These are phyloP conservation scores for Colletotrichum horii DNA, from an alignment of 2,329 filamentous ascomycete species.

Conservation along the genomic window DNA sequence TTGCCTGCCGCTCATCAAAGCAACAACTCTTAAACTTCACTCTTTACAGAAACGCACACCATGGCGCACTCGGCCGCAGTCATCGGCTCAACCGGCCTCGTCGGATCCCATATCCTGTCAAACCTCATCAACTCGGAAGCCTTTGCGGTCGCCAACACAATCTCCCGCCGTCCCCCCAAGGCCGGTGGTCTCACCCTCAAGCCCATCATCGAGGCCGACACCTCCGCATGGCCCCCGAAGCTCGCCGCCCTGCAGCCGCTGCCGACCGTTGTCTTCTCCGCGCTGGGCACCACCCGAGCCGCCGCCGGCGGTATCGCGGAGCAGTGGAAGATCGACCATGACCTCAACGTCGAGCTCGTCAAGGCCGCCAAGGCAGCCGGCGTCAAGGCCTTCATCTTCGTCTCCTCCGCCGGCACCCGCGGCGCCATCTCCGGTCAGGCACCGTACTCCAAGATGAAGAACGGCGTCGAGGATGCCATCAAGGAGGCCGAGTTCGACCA, in stretches of 20 bases:
- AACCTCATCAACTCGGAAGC: constrained; percentile 61
- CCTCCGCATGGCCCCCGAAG: constrained; percentile 68
- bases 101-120: constrained; percentile 76
- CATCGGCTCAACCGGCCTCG: constrained; percentile 70
- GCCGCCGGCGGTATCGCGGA: constrained; percentile 77
- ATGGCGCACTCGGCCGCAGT: constrained; percentile 35
- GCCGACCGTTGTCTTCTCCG: constrained; percentile 74
- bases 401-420: constrained; percentile 64
- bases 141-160: constrained; percentile 63
- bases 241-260: constrained; percentile 60
- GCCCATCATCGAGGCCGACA: constrained; percentile 71
- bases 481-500: constrained; percentile 76
- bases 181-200: constrained; percentile 53
- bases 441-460: constrained; percentile 76
- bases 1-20: background rate
- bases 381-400: constrained; percentile 76
- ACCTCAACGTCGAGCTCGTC: constrained; percentile 82
- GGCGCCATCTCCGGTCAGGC: constrained; percentile 45
- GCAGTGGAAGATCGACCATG: constrained; percentile 88
- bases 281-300: constrained; percentile 79
- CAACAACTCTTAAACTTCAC: background rate
- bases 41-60: background rate
- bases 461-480: constrained; percentile 81
- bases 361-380: constrained; percentile 76
- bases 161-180: constrained; percentile 69